Evolutionary conservation across 768 basidiomycete species (phyloP).

Genomic region (Rubroboletus pulcherrimus): DNA sequence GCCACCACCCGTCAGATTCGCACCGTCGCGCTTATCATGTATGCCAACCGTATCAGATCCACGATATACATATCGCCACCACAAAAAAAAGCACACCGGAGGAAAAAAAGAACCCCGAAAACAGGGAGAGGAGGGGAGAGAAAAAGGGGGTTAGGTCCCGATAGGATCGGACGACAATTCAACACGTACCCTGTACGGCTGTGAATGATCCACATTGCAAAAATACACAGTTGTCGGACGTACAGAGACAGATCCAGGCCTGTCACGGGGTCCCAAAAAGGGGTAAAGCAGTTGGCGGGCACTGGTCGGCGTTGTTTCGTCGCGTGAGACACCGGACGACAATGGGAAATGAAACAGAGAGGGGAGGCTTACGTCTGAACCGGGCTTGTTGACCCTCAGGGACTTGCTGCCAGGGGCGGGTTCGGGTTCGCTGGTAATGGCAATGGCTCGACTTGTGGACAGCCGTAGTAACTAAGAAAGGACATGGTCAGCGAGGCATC

Average conservation of each 20-base stretch:
- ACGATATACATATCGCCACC: neutral
- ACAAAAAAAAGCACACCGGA: neutral
- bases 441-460: constrained; percentile 53
- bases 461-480: constrained; percentile 26
- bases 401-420: constrained; percentile 56
- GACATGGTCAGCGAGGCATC: neutral
- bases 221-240: constrained; percentile 54
- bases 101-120: neutral
- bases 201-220: constrained; percentile 44
- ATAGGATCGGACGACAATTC: too few relatives aligned
- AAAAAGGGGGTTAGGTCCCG: neutral
- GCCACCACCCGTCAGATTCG: constrained; percentile 65
- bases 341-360: neutral
- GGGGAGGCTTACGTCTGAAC: constrained; percentile 50
- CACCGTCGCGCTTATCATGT: constrained; percentile 53
- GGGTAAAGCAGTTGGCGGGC: constrained; percentile 67
- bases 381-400: constrained; percentile 39
- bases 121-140: too few relatives aligned
- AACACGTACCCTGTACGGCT: constrained; percentile 57
- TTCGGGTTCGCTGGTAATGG: constrained; percentile 63
- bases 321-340: neutral
- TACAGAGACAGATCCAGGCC: constrained; percentile 58
- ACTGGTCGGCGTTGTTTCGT: constrained; percentile 18
- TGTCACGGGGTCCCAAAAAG: constrained; percentile 76
- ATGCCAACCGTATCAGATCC: neutral